Base-by-base conservation (phyloP, 768 basidiomycete genomes). In the Boletus eberwhitei region DNA sequence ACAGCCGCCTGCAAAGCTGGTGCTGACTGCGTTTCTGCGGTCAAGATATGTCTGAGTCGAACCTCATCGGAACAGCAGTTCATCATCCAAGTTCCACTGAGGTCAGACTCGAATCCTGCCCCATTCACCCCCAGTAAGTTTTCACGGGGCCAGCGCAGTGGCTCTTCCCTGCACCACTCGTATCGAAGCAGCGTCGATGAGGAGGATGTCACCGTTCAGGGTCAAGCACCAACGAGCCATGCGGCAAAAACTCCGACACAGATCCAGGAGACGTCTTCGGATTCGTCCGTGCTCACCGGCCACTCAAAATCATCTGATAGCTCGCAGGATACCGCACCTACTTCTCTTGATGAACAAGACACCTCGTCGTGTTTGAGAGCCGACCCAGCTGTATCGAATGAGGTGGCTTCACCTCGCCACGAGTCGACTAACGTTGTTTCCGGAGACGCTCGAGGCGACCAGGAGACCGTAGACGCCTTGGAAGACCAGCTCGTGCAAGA, bases 1-100 rank as follows among this genome's bases (percentile, higher is more conserved):
- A 97, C 96, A 5, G 83, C 81, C 44, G 90, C 94, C 6, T 76
- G 95, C 54, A 89, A 92, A 66, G 85, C 90, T 26, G 93, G 91
- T 29, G 85, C 88, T 12, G 94, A 97, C 58, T 96, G 93, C 69
- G 87, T 93, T 39, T 80, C 86, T 8, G 84, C 90, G 24, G 90
- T 95, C 60, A 92, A 88, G 72, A 79, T 87, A 56, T 94, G 91
- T 65, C 71, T 95, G 52, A 83, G 79, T 66, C 79, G 85, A 48
- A 76, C 85, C 21, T 71, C 78, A 13, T 79, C 80, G 39, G 85
- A 86, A 62, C 77, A 78, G 37, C 79, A 84, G 11, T 85, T 88
- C 65, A 71, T 88, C 57, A 78, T 88, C 67, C 80, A 84, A 59
- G 71, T 87, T 26, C 87, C 87, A 17, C 72, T 70, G 29, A 69